phyloP scores from a whole-genome alignment of 2,329 filamentous ascomycete genomes.

The Sclerotinia spermophila region DNA sequence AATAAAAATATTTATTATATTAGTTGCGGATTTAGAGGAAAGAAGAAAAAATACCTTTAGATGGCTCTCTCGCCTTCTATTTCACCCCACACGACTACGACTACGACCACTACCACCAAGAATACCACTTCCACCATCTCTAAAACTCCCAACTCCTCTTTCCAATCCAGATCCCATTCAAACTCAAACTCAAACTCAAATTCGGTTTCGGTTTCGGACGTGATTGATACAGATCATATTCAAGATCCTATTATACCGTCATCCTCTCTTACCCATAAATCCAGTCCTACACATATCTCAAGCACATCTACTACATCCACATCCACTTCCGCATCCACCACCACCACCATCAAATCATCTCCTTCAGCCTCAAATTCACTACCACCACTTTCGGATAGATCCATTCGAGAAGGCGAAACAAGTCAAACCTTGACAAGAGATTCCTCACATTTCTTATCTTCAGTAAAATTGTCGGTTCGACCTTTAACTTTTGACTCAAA shows the following conservation, averaged over 20 bases:
- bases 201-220: neutral
- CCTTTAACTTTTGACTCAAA: conserved; percentile 9
- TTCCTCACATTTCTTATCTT: neutral
- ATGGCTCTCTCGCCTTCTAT: conserved; percentile 21
- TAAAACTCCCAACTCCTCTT: conserved; percentile 8
- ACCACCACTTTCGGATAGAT: neutral
- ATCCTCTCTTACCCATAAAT: conserved; percentile 3
- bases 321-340: neutral
- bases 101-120: conserved; percentile 1
- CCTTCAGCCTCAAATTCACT: neutral
- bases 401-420: conserved; percentile 2
- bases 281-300: neutral
- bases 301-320: neutral
- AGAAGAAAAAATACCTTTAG: conserved; percentile 9
- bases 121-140: conserved; percentile 3
- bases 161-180: neutral
- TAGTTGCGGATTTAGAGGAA: neutral
- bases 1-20: neutral
- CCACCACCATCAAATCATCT: neutral
- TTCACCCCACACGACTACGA: conserved; percentile 15
- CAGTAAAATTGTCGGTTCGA: neutral
- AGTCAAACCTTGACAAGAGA: neutral
- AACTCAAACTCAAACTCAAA: neutral
- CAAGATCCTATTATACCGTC: neutral
- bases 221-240: neutral